Conservation (phyloP, 148 eudicot genomes). For the Polygonum aviculare region DNA sequence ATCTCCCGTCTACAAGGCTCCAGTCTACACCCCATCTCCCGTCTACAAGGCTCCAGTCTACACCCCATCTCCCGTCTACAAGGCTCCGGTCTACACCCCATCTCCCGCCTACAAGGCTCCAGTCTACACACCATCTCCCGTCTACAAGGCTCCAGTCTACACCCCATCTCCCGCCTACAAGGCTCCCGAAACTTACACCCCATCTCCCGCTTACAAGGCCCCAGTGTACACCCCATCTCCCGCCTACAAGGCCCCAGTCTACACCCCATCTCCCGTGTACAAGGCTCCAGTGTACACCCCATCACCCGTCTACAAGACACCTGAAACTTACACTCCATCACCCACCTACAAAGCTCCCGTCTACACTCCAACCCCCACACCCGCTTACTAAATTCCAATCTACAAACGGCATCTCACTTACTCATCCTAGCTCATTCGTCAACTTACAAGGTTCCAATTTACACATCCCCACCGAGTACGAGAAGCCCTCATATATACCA, state of each 20-base stretch:
- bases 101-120: not conserved
- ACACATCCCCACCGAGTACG: not conserved
- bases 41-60: not conserved
- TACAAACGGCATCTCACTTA: not conserved
- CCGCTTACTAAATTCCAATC: not conserved
- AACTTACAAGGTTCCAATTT: not conserved
- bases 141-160: not conserved
- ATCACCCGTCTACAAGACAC: not conserved
- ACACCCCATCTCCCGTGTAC: not conserved
- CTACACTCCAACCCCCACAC: not conserved
- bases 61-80: not conserved
- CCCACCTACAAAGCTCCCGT: not conserved
- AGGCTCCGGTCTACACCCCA: not conserved
- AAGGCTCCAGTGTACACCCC: not conserved
- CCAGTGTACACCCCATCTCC: not conserved
- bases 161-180: not conserved
- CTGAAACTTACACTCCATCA: not conserved
- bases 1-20: not conserved
- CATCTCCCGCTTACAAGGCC: not conserved
- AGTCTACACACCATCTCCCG: not conserved
- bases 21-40: not conserved
- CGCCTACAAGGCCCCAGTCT: not conserved
- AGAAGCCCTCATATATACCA: too few relatives aligned
- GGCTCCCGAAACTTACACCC: not conserved
- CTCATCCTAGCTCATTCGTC: not conserved